phyloP scores from a whole-genome alignment of 2,329 filamentous ascomycete species.

The Venturia asperata region DNA sequence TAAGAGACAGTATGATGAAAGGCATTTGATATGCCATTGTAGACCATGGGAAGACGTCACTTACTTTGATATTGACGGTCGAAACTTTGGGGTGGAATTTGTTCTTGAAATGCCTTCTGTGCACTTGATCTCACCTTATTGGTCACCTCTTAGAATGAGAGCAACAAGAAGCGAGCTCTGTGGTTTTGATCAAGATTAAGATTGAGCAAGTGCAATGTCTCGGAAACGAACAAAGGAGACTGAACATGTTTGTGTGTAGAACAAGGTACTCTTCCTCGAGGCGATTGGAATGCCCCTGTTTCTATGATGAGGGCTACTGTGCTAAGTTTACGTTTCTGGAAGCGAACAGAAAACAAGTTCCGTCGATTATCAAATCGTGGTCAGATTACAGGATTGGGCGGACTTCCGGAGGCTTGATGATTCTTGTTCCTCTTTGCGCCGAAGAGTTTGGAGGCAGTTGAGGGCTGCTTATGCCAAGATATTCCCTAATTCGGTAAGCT shows the following conservation, averaged over 20 bases:
- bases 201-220: neutral
- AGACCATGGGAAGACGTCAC: no score
- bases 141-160: neutral
- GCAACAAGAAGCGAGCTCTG: neutral
- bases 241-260: neutral
- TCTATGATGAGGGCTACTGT: neutral
- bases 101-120: neutral
- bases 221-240: neutral
- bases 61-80: no score
- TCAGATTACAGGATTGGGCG: neutral
- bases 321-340: neutral
- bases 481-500: neutral
- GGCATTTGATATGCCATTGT: no score
- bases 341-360: neutral
- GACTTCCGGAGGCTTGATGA: neutral
- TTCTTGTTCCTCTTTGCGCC: neutral
- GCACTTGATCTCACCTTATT: neutral
- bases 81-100: no score
- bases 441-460: neutral
- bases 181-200: neutral
- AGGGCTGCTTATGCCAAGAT: slow-evolving; percentile 3
- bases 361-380: neutral
- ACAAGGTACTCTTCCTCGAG: neutral
- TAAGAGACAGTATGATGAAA: neutral
- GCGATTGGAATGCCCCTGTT: neutral